Evolutionary conservation across 345 rosid genomes (phyloP).

Genomic region (Eutrema yunnanense): DNA sequence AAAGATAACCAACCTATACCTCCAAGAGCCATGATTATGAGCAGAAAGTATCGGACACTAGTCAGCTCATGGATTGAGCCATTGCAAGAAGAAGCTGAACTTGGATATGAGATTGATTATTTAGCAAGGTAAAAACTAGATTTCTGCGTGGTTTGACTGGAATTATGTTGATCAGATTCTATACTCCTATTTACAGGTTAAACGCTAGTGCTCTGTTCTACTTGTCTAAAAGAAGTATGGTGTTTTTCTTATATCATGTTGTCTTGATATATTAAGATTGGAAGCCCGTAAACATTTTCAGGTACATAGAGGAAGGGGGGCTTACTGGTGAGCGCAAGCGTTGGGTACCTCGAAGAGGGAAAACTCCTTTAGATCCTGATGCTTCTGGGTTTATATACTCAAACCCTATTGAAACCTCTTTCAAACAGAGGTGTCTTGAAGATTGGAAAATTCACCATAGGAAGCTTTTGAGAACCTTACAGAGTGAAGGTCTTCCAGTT

Average conservation of each 20-base stretch:
- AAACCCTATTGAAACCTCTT: conserved; percentile 86
- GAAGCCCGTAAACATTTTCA: conserved; percentile 25
- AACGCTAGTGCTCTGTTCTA: neutral
- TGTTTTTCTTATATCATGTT: neutral
- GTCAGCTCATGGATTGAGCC: conserved; percentile 99
- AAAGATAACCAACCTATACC: conserved; percentile 83
- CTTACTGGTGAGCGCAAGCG: conserved; percentile 97
- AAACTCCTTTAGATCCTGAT: conserved; percentile 93
- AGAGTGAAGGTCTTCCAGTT: conserved; percentile 66
- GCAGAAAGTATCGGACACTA: conserved; percentile 85
- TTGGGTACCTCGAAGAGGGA: conserved; percentile 97
- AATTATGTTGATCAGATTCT: neutral
- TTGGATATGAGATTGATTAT: conserved; percentile 85
- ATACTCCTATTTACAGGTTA: neutral
- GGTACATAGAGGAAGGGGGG: conserved; percentile 91
- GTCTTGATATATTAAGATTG: conserved; percentile 6
- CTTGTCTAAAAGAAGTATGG: neutral
- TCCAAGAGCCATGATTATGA: conserved; percentile 86
- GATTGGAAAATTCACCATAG: conserved; percentile 68
- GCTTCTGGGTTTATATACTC: conserved; percentile 80
- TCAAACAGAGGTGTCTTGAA: conserved; percentile 84
- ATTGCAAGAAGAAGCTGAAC: conserved; percentile 94
- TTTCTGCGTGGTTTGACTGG: neutral
- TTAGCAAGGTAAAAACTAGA: conserved; percentile 57
- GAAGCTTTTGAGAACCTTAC: conserved; percentile 67